These are phyloP conservation scores for Pisolithus marmoratus DNA, from an alignment of 768 basidiomycete species.

Conservation along the genomic window DNA sequence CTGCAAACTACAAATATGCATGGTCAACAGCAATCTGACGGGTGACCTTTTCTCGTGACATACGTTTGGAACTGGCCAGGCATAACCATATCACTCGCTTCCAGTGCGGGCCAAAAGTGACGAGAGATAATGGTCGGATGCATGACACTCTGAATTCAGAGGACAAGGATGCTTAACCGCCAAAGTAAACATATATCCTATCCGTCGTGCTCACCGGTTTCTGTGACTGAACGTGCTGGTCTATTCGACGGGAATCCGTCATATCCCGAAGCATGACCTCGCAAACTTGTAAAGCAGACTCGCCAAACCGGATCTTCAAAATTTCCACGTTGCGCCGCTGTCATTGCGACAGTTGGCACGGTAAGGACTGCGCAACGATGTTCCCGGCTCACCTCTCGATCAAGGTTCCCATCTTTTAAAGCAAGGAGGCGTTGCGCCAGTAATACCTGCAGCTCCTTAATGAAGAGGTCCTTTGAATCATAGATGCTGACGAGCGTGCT, in stretches of 20 bases:
- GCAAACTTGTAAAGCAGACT: slow-evolving; percentile 86
- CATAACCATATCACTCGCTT: slow-evolving; percentile 66
- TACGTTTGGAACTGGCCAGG: slow-evolving; percentile 83
- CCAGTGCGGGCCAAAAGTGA: slow-evolving; percentile 91
- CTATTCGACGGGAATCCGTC: slow-evolving; percentile 87
- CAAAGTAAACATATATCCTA: slow-evolving; percentile 2
- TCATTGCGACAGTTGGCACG: no score
- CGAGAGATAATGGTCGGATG: slow-evolving; percentile 90
- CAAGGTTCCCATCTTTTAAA: slow-evolving; percentile 74
- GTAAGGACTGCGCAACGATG: not conserved
- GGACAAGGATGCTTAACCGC: not conserved
- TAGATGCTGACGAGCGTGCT: slow-evolving; percentile 97
- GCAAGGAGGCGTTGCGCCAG: slow-evolving; percentile 82
- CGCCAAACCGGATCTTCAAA: slow-evolving; percentile 93
- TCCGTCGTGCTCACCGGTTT: slow-evolving; percentile 42
- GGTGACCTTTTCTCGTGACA: slow-evolving; percentile 16
- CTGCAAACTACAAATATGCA: slow-evolving; percentile 48
- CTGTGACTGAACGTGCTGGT: slow-evolving; percentile 81
- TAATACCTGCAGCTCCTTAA: slow-evolving; percentile 90
- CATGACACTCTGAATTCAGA: slow-evolving; percentile 50
- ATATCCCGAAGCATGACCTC: slow-evolving; percentile 98
- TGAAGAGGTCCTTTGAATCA: slow-evolving; percentile 92
- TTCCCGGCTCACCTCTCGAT: slow-evolving; percentile 45
- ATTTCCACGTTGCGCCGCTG: slow-evolving; percentile 92
- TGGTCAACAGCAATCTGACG: slow-evolving; percentile 1